Evolutionary conservation across 2,329 filamentous ascomycete species (phyloP).

Genomic region (Xylaria sp.): DNA sequence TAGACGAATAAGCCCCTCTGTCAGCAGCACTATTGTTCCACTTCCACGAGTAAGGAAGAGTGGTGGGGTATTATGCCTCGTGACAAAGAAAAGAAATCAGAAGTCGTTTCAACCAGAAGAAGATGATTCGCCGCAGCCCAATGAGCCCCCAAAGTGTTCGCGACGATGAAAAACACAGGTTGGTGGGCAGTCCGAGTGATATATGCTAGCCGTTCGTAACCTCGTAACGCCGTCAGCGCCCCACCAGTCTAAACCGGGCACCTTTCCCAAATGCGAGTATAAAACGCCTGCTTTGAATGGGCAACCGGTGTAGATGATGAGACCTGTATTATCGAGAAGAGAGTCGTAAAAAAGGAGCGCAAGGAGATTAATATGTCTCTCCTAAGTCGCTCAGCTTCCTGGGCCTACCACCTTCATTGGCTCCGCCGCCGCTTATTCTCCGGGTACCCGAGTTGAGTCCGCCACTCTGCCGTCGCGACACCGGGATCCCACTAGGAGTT

Average conservation of each 20-base stretch:
- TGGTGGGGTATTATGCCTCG: slow-evolving; percentile 32
- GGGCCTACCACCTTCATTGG: slow-evolving; percentile 47
- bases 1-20: background rate
- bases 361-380: slow-evolving; percentile 61
- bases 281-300: slow-evolving; percentile 35
- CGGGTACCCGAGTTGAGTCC: slow-evolving; percentile 51
- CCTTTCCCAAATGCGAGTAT: slow-evolving; percentile 35
- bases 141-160: slow-evolving; percentile 24
- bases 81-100: slow-evolving; percentile 29
- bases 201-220: slow-evolving; percentile 47
- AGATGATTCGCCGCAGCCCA: slow-evolving; percentile 36
- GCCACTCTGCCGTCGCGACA: slow-evolving; percentile 61
- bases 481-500: slow-evolving; percentile 59
- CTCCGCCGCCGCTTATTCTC: slow-evolving; percentile 54
- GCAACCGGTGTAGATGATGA: slow-evolving; percentile 34
- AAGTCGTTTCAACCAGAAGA: slow-evolving; percentile 18
- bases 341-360: slow-evolving; percentile 42
- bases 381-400: slow-evolving; percentile 62
- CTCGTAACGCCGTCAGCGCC: slow-evolving; percentile 48
- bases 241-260: slow-evolving; percentile 39
- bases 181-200: slow-evolving; percentile 37
- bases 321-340: slow-evolving; percentile 41
- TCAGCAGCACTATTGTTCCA: slow-evolving; percentile 12
- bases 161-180: slow-evolving; percentile 26
- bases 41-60: slow-evolving; percentile 13